A percentile compares a stretch with the other conserved stretches of the same genome.
Conservation (phyloP, 2,329 filamentous ascomycete genomes). For the Pyrenophora teres region DNA sequence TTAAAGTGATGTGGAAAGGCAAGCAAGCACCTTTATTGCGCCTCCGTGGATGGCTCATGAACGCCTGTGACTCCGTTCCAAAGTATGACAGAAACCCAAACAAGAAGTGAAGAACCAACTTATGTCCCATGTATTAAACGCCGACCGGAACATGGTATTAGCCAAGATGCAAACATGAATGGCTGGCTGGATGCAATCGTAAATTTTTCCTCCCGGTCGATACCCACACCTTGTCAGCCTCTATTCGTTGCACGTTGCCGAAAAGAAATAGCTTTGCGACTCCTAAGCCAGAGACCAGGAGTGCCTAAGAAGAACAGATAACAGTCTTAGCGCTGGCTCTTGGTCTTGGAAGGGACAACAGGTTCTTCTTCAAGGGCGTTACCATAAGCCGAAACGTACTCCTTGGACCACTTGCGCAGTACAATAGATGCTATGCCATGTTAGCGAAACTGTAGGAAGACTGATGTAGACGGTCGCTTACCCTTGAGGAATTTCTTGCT, state of each 20-base stretch:
- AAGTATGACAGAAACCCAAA: constrained; percentile 22
- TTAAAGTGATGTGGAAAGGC: constrained; percentile 34
- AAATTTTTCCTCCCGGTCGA: constrained; percentile 18
- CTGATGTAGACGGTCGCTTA: constrained; percentile 53
- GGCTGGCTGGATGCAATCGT: constrained; percentile 27
- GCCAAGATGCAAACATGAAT: constrained; percentile 46
- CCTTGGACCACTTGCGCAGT: constrained; percentile 91
- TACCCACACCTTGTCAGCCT: constrained; percentile 11
- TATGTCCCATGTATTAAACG: constrained; percentile 44
- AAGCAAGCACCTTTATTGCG: constrained; percentile 26
- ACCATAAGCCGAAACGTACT: constrained; percentile 53
- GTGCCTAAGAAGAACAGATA: constrained; percentile 21
- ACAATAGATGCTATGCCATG: constrained; percentile 75
- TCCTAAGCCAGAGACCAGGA: constrained; percentile 16
- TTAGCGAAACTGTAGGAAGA: constrained; percentile 14
- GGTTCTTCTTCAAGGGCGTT: constrained; percentile 36
- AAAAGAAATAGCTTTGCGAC: constrained; percentile 15
- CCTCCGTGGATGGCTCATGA: constrained; percentile 30
- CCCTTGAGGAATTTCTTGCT: constrained; percentile 99
- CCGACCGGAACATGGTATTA: constrained; percentile 35
- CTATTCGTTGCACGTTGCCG: constrained; percentile 10
- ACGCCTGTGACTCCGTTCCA: constrained; percentile 30
- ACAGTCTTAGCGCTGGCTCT: constrained; percentile 30
- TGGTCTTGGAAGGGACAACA: constrained; percentile 24
- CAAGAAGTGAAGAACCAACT: constrained; percentile 31